Base-by-base conservation (phyloP, 495 filamentous ascomycete species). In the Cercophora scortea region DNA sequence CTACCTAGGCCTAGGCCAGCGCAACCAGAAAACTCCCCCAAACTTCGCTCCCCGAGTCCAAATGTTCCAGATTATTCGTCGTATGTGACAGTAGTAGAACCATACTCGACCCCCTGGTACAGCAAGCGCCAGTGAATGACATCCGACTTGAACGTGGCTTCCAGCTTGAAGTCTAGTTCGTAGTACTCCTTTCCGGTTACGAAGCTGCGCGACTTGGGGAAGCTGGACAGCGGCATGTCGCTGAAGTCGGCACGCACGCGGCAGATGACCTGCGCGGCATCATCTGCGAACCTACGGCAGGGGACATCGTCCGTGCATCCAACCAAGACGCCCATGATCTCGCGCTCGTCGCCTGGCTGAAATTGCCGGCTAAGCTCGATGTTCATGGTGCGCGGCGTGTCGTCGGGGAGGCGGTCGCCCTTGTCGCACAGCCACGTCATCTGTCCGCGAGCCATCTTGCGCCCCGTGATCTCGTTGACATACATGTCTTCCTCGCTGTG, bases 1-100 rank as follows among this genome's bases (percentile, higher is more conserved):
- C 25, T 25, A 25, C 5, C 25, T 25, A 25, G 25, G 25, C 8
- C 38, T 7, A 40, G 11, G n/a, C n/a, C n/a, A 8, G 11, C 10
- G n/a, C 8, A 40, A 40, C 2, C 38, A 40, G 8, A 11, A 40
- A 40, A 11, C 3, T 15, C 10, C n/a, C 3, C 10, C 38, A 2
- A 40, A 40, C 38, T 11, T 40, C 38, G 5, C 7, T 40, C 38
- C 38, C 10, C 38, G 11, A 40, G 3, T 2, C 38, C 10, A 40
- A 11, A 1, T 11, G 38, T 7, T 15, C 11, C n/a, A 40, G 3
- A 11, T 44, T 17, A 44, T 13, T 44, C 42, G 25, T 56, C 54
- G 42, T 56, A 56, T 25, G 33, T 56, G 3, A 56, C 54, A n/a
- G 40, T 56, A 2, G 54, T 56, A n/a, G 40, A 46, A 4, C 54